Conservation (phyloP, 176 grass and related monocot genomes). For the Aegilops sharonensis region DNA sequence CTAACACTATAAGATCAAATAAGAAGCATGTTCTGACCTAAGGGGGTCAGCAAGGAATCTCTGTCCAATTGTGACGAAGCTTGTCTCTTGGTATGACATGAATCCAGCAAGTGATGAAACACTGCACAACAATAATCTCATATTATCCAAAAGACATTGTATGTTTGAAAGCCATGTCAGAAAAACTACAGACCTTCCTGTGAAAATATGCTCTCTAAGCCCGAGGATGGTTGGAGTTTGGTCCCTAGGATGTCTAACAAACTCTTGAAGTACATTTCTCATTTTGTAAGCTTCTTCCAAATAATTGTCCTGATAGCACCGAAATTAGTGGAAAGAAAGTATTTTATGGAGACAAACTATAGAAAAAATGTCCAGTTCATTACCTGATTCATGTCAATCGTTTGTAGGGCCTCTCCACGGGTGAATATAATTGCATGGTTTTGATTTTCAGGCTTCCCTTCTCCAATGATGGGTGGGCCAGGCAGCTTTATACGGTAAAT, state of each 20-base stretch:
- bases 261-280: slow-evolving; percentile 97
- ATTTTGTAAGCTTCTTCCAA: slow-evolving; percentile 99
- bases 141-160: slow-evolving; percentile 5
- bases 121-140: slow-evolving; percentile 43
- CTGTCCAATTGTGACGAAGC: slow-evolving; percentile 98
- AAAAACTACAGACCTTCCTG: slow-evolving; percentile 61
- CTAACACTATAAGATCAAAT: slow-evolving; percentile 9
- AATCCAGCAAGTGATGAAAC: slow-evolving; percentile 98
- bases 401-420: slow-evolving; percentile 91
- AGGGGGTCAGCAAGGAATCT: slow-evolving; percentile 96
- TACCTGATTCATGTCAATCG: slow-evolving; percentile 99
- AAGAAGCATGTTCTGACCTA: slow-evolving; percentile 47
- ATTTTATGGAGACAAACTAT: not conserved
- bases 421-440: slow-evolving; percentile 99
- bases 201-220: slow-evolving; percentile 95
- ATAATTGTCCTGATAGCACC: slow-evolving; percentile 78
- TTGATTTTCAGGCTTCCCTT: slow-evolving; percentile 99
- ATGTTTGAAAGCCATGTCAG: slow-evolving; percentile 20
- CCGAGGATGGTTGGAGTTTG: slow-evolving; percentile 85
- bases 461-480: slow-evolving; percentile 79
- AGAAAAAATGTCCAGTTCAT: slow-evolving; percentile 23
- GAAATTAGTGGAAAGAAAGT: slow-evolving; percentile 15
- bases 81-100: slow-evolving; percentile 99
- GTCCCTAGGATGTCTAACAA: slow-evolving; percentile 56
- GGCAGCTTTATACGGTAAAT: slow-evolving; percentile 95